A percentile compares a stretch with the other conserved stretches of the same genome.
Conservation (phyloP, 257 asterid genomes). For the Forsythia suspensa region DNA sequence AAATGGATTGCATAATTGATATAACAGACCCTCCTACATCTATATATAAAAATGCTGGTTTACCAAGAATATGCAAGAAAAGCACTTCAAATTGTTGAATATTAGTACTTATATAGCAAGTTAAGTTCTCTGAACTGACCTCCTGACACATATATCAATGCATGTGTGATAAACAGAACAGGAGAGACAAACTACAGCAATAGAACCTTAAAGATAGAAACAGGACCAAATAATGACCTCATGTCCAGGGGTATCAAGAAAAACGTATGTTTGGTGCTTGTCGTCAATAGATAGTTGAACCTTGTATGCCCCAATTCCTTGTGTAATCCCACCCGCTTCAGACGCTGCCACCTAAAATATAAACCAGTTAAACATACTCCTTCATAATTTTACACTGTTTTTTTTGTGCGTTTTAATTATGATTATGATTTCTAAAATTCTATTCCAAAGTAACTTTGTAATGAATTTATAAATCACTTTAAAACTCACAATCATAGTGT, state of each 20-base stretch:
- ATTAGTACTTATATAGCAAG: too few species aligned
- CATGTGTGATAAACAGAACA: constrained; percentile 4
- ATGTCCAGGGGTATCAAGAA: constrained; percentile 99
- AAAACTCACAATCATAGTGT: too few species aligned
- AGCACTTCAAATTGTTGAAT: too few species aligned
- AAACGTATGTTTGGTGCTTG: constrained; percentile 81
- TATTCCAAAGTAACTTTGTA: too few species aligned
- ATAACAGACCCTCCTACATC: too few species aligned
- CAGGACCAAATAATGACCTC: constrained; percentile 50
- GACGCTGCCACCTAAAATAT: constrained; percentile 78
- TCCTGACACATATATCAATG: background rate
- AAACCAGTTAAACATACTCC: too few species aligned
- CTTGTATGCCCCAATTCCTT: constrained; percentile 97
- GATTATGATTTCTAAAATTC: too few species aligned
- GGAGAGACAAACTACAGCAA: background rate
- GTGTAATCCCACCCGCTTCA: constrained; percentile 98
- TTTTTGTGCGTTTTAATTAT: too few species aligned
- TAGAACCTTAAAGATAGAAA: constrained; percentile 26
- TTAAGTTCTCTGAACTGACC: background rate
- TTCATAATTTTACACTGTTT: too few species aligned
- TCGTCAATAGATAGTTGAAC: constrained; percentile 88
- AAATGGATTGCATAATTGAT: background rate
- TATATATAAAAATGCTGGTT: too few species aligned
- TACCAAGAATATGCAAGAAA: too few species aligned
- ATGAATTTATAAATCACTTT: too few species aligned